Evolutionary conservation across 805 yeast species (phyloP).

Genomic region (Candida cerambycidarum): DNA sequence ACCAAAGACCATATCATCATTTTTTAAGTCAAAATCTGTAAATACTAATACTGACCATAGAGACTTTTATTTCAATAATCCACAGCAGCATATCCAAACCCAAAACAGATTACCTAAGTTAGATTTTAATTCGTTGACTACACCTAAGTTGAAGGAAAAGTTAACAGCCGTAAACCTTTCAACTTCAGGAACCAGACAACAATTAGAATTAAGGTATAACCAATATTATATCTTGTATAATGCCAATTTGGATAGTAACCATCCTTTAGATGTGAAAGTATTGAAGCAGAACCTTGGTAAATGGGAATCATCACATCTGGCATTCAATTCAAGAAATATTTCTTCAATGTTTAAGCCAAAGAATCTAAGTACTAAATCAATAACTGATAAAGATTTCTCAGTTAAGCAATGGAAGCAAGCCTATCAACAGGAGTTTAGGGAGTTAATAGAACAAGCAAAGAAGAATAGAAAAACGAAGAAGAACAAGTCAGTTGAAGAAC

Average conservation of each 20-base stretch:
- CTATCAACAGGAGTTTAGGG: conserved; percentile 40
- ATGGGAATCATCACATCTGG: conserved; percentile 61
- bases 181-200: conserved; percentile 59
- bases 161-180: conserved; percentile 56
- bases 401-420: conserved; percentile 43
- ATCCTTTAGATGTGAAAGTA: conserved; percentile 58
- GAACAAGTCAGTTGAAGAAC: not conserved
- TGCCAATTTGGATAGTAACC: conserved; percentile 71
- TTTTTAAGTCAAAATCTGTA: conserved; percentile 21
- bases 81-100: conserved; percentile 25
- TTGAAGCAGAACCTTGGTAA: conserved; percentile 56
- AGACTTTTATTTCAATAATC: conserved; percentile 33
- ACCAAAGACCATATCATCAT: conserved; percentile 26
- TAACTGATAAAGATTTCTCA: conserved; percentile 49
- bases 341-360: conserved; percentile 24
- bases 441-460: conserved; percentile 37
- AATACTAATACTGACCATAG: conserved; percentile 6
- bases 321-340: conserved; percentile 21
- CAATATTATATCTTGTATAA: conserved; percentile 79
- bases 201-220: conserved; percentile 67
- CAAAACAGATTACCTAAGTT: conserved; percentile 56
- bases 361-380: conserved; percentile 24
- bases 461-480: not conserved
- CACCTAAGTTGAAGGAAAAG: conserved; percentile 60
- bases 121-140: conserved; percentile 59